These are phyloP conservation scores for Madurella fahalii DNA, from an alignment of 2,329 filamentous ascomycete genomes.

Conservation along the genomic window DNA sequence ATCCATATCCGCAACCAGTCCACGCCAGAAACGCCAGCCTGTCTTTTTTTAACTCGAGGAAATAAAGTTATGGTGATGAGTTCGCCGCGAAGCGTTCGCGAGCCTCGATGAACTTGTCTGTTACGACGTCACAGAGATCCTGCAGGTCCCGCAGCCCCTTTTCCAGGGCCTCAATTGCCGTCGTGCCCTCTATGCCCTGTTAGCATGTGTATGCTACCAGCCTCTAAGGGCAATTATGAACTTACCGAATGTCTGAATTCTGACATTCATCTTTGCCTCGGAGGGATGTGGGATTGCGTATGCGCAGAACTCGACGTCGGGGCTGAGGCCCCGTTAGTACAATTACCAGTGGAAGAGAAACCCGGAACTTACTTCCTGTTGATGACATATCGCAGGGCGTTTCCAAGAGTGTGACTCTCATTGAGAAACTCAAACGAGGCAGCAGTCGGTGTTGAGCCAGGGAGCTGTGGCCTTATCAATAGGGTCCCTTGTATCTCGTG, in stretches of 20 bases:
- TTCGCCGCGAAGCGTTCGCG: slow-evolving; percentile 53
- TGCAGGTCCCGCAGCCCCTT: slow-evolving; percentile 88
- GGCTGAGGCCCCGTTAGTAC: slow-evolving; percentile 49
- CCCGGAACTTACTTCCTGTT: slow-evolving; percentile 85
- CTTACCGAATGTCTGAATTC: slow-evolving; percentile 95
- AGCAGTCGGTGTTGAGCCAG: slow-evolving; percentile 78
- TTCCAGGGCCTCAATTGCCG: slow-evolving; percentile 78
- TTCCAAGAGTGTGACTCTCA: slow-evolving; percentile 93
- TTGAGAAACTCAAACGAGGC: slow-evolving; percentile 93
- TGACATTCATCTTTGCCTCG: slow-evolving; percentile 92
- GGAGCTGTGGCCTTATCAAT: slow-evolving; percentile 53
- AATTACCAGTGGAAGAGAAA: not conserved
- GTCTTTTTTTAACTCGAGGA: slow-evolving; percentile 2
- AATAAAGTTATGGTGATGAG: slow-evolving; percentile 8
- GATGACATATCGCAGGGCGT: slow-evolving; percentile 89
- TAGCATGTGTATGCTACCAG: slow-evolving; percentile 7
- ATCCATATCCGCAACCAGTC: slow-evolving; percentile 18
- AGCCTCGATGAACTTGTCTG: slow-evolving; percentile 77
- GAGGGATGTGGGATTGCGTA: slow-evolving; percentile 97
- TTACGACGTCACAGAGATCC: slow-evolving; percentile 87
- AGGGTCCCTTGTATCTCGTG: slow-evolving; percentile 8
- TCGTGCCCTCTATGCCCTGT: slow-evolving; percentile 60
- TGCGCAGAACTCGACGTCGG: slow-evolving; percentile 94
- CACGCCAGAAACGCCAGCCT: slow-evolving; percentile 24
- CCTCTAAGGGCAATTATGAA: slow-evolving; percentile 10